Conservation (phyloP, 2,329 filamentous ascomycete species). For the Claviceps cyperi region DNA sequence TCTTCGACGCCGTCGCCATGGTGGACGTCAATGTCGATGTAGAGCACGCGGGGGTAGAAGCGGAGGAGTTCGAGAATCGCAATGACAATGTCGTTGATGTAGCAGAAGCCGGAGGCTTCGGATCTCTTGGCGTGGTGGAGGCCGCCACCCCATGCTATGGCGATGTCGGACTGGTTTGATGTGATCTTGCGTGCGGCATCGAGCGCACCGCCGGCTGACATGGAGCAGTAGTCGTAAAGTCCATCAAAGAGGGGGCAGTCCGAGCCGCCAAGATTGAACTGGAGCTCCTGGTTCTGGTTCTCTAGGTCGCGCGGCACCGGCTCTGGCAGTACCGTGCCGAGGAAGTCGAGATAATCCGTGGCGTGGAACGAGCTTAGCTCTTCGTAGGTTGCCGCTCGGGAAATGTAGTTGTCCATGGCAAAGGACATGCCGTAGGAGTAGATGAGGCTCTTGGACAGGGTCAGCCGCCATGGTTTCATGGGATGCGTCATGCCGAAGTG, state of each 20-base stretch:
- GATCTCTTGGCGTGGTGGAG: conserved; percentile 92
- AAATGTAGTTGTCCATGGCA: conserved; percentile 88
- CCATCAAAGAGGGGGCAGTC: conserved; percentile 97
- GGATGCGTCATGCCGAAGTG: conserved; percentile 95
- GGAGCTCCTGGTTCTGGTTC: conserved; percentile 45
- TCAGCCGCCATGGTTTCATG: conserved; percentile 98
- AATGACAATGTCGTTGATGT: conserved; percentile 96
- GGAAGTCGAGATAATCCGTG: conserved; percentile 78
- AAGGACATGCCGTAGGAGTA: conserved; percentile 91
- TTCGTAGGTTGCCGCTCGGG: conserved; percentile 71
- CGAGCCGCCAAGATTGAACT: conserved; percentile 76
- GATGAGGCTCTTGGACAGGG: conserved; percentile 86
- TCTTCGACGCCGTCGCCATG: conserved; percentile 86
- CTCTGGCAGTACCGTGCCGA: conserved; percentile 56
- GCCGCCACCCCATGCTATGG: conserved; percentile 94
- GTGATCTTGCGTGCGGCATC: conserved; percentile 84
- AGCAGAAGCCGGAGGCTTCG: conserved; percentile 92
- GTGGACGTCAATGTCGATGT: conserved; percentile 89
- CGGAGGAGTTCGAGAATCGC: conserved; percentile 79
- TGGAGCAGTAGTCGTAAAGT: conserved; percentile 84
- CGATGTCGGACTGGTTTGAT: conserved; percentile 79
- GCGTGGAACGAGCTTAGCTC: conserved; percentile 82
- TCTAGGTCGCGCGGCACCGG: conserved; percentile 51
- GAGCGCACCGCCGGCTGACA: conserved; percentile 81
- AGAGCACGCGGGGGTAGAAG: conserved; percentile 71